Evolutionary conservation across 2,329 filamentous ascomycete genomes (phyloP).

Genomic region (Ceratocystis ficicola): DNA sequence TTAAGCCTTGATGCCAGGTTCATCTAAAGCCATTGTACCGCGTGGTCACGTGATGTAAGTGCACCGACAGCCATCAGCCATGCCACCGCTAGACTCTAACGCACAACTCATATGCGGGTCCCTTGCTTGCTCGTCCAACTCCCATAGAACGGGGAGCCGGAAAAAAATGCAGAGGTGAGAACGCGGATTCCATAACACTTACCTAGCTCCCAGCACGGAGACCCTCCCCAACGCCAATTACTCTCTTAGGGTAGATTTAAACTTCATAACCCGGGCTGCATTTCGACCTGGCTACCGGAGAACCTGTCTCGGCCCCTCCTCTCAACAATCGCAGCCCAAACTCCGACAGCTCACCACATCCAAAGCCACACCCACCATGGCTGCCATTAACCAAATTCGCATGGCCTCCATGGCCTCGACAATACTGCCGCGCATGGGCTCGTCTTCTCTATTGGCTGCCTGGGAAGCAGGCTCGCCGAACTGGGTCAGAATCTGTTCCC

Average conservation of each 20-base stretch:
- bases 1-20: neutral
- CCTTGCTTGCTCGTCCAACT: slow-evolving; percentile 9
- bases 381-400: slow-evolving; percentile 14
- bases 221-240: neutral
- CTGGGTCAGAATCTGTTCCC: slow-evolving; percentile 14
- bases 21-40: slow-evolving; percentile 8
- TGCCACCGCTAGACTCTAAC: neutral
- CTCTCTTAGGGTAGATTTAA: neutral
- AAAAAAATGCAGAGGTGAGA: slow-evolving; percentile 9
- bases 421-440: slow-evolving; percentile 14
- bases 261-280: neutral
- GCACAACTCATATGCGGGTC: neutral
- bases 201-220: neutral
- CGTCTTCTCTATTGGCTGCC: slow-evolving; percentile 9
- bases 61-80: neutral
- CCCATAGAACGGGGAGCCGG: neutral
- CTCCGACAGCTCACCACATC: neutral
- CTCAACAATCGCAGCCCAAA: neutral
- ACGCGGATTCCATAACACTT: neutral
- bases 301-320: neutral
- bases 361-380: neutral
- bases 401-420: slow-evolving; percentile 15
- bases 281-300: neutral
- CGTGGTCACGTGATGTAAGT: neutral
- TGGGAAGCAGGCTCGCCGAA: neutral